Evolutionary conservation across 805 yeast genomes (phyloP).

Genomic region (Candida piceae): DNA sequence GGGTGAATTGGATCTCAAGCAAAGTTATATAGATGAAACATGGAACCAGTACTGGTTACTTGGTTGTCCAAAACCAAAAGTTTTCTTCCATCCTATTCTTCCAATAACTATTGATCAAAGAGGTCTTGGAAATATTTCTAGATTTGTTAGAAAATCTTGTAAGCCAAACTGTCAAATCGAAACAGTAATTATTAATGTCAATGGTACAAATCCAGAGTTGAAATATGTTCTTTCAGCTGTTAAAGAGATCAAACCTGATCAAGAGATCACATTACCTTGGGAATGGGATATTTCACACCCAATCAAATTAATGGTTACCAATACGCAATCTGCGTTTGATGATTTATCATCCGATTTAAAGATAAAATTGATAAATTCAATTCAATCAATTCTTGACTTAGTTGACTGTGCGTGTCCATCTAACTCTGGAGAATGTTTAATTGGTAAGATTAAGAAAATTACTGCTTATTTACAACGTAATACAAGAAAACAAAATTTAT

Average conservation of each 20-base stretch:
- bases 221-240: conserved; percentile 55
- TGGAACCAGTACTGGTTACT: conserved; percentile 71
- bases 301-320: conserved; percentile 44
- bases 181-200: conserved; percentile 39
- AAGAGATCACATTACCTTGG: conserved; percentile 80
- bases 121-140: conserved; percentile 64
- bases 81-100: conserved; percentile 49
- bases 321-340: conserved; percentile 44
- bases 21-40: conserved; percentile 57
- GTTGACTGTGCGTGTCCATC: conserved; percentile 58
- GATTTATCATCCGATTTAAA: conserved; percentile 49
- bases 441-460: conserved; percentile 57
- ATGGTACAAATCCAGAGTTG: conserved; percentile 18
- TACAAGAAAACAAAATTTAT: conserved; percentile 42
- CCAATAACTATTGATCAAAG: conserved; percentile 78
- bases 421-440: conserved; percentile 46
- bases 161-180: conserved; percentile 67
- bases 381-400: conserved; percentile 56
- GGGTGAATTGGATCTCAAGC: conserved; percentile 69
- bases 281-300: conserved; percentile 85
- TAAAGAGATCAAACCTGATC: conserved; percentile 52
- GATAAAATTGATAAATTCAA: conserved; percentile 50
- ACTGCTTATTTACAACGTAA: conserved; percentile 56
- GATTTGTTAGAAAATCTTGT: conserved; percentile 75
- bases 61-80: conserved; percentile 66